Percentiles rank a stretch among this genome's conserved stretches.
Conservation (phyloP, 2,329 filamentous ascomycete genomes). For the Arthrobotrys megalospora region DNA sequence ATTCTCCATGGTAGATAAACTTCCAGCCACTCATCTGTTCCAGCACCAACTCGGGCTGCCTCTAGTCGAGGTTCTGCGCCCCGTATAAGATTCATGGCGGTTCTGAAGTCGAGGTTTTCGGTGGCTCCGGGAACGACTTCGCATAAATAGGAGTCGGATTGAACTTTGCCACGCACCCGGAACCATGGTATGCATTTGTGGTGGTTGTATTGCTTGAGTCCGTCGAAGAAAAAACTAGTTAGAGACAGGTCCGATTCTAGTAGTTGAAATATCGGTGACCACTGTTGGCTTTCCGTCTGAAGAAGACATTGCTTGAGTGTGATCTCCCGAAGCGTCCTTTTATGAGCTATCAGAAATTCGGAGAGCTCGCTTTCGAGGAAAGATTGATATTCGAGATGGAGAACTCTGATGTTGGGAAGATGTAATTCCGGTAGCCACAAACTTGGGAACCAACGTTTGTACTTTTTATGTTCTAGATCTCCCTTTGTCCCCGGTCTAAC, state of each 20-base stretch:
- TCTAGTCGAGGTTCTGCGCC: neutral
- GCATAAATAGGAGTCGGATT: neutral
- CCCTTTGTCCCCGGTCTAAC: neutral
- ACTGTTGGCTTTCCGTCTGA: neutral
- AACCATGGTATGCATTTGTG: slow-evolving; percentile 3
- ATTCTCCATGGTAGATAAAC: too few relatives aligned
- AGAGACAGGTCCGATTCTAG: neutral
- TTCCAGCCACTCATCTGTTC: neutral
- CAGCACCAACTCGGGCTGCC: neutral
- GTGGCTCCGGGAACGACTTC: neutral
- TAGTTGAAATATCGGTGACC: neutral
- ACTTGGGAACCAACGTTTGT: neutral
- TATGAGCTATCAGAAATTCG: neutral
- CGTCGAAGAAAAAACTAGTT: neutral
- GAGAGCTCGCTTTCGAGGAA: neutral
- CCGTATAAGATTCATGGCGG: neutral
- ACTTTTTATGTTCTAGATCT: neutral
- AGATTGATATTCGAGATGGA: neutral
- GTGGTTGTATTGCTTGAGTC: neutral
- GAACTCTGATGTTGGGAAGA: neutral
- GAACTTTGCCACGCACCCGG: neutral
- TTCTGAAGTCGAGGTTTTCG: neutral
- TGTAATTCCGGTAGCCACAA: neutral
- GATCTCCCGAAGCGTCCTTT: neutral
- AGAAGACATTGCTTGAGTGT: neutral